Percentiles rank a stretch among this genome's conserved stretches.
phyloP scores from a whole-genome alignment of 805 yeast species.

The Grigorovia yakushimaensis region DNA sequence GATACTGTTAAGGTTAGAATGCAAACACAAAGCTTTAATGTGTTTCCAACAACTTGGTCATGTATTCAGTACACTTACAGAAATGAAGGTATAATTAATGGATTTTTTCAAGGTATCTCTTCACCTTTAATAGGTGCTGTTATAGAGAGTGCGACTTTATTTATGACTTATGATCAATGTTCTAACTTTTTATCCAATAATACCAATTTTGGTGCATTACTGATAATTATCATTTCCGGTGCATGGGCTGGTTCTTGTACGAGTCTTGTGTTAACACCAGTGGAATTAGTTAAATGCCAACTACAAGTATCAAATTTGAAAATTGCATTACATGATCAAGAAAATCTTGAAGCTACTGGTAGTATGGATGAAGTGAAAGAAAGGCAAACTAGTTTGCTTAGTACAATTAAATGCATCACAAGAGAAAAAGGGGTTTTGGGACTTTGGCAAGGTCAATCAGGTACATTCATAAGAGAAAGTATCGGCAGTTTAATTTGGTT shows the following conservation, averaged over 20 bases:
- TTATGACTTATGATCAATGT: slow-evolving; percentile 50
- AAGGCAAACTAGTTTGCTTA: background rate
- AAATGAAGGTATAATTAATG: slow-evolving; percentile 58
- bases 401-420: slow-evolving; percentile 35
- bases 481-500: slow-evolving; percentile 94
- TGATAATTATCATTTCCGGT: slow-evolving; percentile 54
- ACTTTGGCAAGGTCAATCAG: slow-evolving; percentile 79
- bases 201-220: slow-evolving; percentile 28
- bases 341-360: background rate
- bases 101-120: slow-evolving; percentile 68
- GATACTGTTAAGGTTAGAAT: slow-evolving; percentile 87
- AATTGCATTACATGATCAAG: slow-evolving; percentile 16
- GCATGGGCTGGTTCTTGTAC: slow-evolving; percentile 76
- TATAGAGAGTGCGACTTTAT: slow-evolving; percentile 75
- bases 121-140: slow-evolving; percentile 88
- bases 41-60: slow-evolving; percentile 49
- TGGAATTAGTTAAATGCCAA: slow-evolving; percentile 80
- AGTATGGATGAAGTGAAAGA: background rate
- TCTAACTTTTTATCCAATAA: slow-evolving; percentile 29
- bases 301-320: slow-evolving; percentile 52
- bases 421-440: slow-evolving; percentile 57
- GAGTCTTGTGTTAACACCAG: slow-evolving; percentile 77
- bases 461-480: slow-evolving; percentile 74
- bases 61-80: slow-evolving; percentile 53
- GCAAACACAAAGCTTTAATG: slow-evolving; percentile 59